phyloP scores from a whole-genome alignment of 2,329 filamentous ascomycete species.

The Onygena corvina region DNA sequence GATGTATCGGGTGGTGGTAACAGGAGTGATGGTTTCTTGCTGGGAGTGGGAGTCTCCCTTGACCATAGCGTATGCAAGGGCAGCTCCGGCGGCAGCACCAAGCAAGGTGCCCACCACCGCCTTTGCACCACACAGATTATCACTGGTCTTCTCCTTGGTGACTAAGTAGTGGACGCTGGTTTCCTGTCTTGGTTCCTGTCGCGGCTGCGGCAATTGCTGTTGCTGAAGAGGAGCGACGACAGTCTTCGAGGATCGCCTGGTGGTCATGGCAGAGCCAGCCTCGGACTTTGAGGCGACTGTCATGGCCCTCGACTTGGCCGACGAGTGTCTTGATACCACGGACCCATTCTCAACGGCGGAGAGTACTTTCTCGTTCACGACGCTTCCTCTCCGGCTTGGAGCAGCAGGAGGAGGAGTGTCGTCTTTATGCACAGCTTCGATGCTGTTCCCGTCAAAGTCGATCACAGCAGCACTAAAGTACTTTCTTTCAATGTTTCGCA shows the following conservation, averaged over 20 bases:
- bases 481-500: conserved; percentile 42
- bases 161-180: conserved; percentile 25
- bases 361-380: conserved; percentile 19
- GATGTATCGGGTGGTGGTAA: conserved; percentile 20
- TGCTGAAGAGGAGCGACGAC: conserved; percentile 13
- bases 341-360: conserved; percentile 30
- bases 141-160: conserved; percentile 22
- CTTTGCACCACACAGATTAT: conserved; percentile 38
- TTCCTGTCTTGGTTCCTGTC: conserved; percentile 16
- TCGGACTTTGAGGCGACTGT: conserved; percentile 24
- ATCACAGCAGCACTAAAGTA: conserved; percentile 53
- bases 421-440: conserved; percentile 57
- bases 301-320: conserved; percentile 20
- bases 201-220: conserved; percentile 17
- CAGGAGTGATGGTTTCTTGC: conserved; percentile 13
- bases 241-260: conserved; percentile 15
- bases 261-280: conserved; percentile 22
- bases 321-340: conserved; percentile 26
- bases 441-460: conserved; percentile 72
- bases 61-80: conserved; percentile 62
- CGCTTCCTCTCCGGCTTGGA: conserved; percentile 21
- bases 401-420: conserved; percentile 5
- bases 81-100: conserved; percentile 65
- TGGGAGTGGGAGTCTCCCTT: conserved; percentile 27
- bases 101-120: conserved; percentile 63